Conservation (phyloP, 371 early-diverging fungal species). For the Blakeslea trispora region DNA sequence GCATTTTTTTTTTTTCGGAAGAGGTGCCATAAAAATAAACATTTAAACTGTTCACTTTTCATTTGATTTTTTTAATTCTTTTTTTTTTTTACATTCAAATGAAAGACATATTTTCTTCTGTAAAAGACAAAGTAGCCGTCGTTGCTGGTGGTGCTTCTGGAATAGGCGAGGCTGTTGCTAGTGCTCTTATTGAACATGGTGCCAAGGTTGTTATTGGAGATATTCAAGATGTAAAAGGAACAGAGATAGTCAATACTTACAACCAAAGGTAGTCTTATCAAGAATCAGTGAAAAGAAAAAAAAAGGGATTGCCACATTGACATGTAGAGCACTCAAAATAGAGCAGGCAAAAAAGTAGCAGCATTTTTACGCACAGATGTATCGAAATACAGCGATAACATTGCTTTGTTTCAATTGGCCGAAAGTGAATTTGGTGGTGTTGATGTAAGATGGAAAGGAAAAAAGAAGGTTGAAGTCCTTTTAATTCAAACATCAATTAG, state of each 20-base stretch:
- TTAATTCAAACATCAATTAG: too few species aligned
- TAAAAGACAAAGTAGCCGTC: slow-evolving; percentile 54
- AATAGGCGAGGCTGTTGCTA: slow-evolving; percentile 59
- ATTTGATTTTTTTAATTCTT: background rate
- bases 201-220: slow-evolving; percentile 72
- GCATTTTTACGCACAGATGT: slow-evolving; percentile 64
- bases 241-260: slow-evolving; percentile 33
- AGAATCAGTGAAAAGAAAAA: too few species aligned
- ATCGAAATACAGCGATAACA: slow-evolving; percentile 46
- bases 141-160: slow-evolving; percentile 88
- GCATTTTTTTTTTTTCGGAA: too few species aligned
- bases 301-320: background rate
- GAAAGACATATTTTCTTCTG: slow-evolving; percentile 2
- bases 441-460: slow-evolving; percentile 48
- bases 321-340: slow-evolving; percentile 2
- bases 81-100: slow-evolving; percentile 1
- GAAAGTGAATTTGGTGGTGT: slow-evolving; percentile 56
- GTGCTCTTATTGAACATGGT: slow-evolving; percentile 46
- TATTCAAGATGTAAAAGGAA: slow-evolving; percentile 47
- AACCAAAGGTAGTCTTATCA: slow-evolving; percentile 34
- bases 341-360: slow-evolving; percentile 34
- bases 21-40: too few species aligned
- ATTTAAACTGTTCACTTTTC: too few species aligned
- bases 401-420: slow-evolving; percentile 50
- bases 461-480: background rate